These are phyloP conservation scores for Nephelium lappaceum DNA, from an alignment of 345 rosid genomes.

Conservation along the genomic window DNA sequence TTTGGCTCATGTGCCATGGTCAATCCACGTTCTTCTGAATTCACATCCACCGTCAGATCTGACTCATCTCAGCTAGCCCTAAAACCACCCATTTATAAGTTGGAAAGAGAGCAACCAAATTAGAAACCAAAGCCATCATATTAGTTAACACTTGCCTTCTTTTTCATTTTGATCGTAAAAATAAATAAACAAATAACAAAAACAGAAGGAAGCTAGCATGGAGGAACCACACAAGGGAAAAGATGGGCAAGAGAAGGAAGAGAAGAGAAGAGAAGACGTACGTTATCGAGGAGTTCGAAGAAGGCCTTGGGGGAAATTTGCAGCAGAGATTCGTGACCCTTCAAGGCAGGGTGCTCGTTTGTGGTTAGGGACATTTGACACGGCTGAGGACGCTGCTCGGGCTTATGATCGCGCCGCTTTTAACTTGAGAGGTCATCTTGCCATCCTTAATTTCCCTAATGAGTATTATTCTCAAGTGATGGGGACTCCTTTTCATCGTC, in stretches of 20 bases:
- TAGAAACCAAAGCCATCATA: not conserved
- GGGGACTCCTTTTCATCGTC: slow-evolving; percentile 34
- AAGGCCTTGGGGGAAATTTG: slow-evolving; percentile 91
- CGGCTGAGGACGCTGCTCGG: slow-evolving; percentile 83
- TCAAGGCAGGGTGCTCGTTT: slow-evolving; percentile 66
- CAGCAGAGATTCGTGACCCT: slow-evolving; percentile 85
- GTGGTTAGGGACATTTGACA: slow-evolving; percentile 91
- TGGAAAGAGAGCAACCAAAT: not conserved
- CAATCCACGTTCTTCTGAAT: slow-evolving; percentile 8
- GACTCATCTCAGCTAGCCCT: not conserved
- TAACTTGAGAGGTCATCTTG: slow-evolving; percentile 72
- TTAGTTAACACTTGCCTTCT: not conserved
- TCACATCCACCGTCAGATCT: not conserved
- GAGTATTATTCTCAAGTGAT: slow-evolving; percentile 53
- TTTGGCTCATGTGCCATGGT: not conserved
- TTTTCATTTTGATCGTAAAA: not conserved
- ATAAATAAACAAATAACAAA: not conserved
- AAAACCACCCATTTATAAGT: not conserved
- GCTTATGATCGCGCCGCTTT: slow-evolving; percentile 89
- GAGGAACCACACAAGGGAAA: slow-evolving; percentile 18
- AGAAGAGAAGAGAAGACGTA: slow-evolving; percentile 39
- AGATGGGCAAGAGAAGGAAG: slow-evolving; percentile 23
- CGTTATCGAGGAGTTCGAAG: slow-evolving; percentile 75
- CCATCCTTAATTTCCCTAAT: slow-evolving; percentile 76
- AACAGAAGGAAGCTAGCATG: not conserved